Conservation (phyloP, 345 rosid species). For the Diplotaxis tenuifolia region DNA sequence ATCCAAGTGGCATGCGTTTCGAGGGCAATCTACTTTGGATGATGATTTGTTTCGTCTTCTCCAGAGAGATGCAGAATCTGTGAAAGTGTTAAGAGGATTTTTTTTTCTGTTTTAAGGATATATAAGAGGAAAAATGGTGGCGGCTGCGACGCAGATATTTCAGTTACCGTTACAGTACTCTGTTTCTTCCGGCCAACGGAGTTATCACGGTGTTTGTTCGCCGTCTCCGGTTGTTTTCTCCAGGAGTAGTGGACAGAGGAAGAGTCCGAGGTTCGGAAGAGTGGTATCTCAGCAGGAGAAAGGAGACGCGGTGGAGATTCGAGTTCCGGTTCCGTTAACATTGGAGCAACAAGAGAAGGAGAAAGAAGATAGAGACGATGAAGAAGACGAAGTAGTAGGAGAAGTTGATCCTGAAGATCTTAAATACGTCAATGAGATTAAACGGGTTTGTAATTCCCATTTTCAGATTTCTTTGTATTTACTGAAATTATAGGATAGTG, state of each 20-base stretch:
- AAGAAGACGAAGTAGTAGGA: slow-evolving; percentile 20
- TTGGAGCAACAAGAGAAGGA: slow-evolving; percentile 39
- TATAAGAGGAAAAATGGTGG: slow-evolving; percentile 9
- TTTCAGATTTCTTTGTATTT: not conserved
- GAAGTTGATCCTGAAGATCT: slow-evolving; percentile 40
- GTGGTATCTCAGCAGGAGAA: slow-evolving; percentile 35
- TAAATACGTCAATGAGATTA: slow-evolving; percentile 36
- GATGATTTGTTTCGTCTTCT: not conserved
- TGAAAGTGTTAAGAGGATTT: slow-evolving; percentile 2
- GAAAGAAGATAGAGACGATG: slow-evolving; percentile 21
- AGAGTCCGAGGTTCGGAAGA: slow-evolving; percentile 22
- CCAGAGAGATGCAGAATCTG: slow-evolving; percentile 23
- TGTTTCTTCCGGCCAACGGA: slow-evolving; percentile 22
- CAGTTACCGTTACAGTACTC: slow-evolving; percentile 31
- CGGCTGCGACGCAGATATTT: slow-evolving; percentile 27
- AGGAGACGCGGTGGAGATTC: slow-evolving; percentile 41
- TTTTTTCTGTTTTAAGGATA: not conserved
- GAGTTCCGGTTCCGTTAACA: slow-evolving; percentile 37
- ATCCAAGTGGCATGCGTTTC: slow-evolving; percentile 22
- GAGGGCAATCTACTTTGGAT: slow-evolving; percentile 2
- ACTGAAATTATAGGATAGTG: not conserved
- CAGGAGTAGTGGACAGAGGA: slow-evolving; percentile 6
- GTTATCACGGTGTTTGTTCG: slow-evolving; percentile 14
- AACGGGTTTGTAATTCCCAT: slow-evolving; percentile 33
- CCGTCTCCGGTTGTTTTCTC: slow-evolving; percentile 22